phyloP scores from a whole-genome alignment of 768 basidiomycete genomes.

The Mycena vulgaris region DNA sequence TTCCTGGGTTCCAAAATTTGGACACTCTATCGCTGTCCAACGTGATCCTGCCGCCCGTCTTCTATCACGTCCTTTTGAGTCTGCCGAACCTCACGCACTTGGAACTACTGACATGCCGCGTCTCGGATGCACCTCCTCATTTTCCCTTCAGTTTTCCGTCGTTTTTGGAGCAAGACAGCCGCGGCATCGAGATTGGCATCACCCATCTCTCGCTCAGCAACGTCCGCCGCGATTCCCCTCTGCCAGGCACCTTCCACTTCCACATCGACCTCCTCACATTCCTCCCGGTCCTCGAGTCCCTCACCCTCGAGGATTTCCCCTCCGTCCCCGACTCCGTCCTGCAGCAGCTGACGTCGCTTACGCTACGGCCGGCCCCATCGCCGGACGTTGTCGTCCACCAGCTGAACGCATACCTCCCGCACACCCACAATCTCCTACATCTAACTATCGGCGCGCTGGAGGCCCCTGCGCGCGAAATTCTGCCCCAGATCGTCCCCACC shows the following conservation, averaged over 20 bases:
- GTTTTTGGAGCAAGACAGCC: background rate
- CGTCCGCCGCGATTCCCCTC: background rate
- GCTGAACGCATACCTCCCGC: background rate
- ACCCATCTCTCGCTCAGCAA: background rate
- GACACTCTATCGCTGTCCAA: background rate
- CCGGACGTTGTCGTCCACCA: background rate
- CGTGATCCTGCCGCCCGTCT: background rate
- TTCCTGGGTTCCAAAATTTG: background rate
- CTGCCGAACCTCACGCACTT: constrained; percentile 10
- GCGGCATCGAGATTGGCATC: background rate
- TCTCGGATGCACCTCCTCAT: background rate
- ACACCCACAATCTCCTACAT: background rate
- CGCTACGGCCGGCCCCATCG: background rate
- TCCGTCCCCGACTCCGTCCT: background rate
- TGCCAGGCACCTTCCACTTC: too few relatives aligned
- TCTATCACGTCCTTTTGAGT: constrained; percentile 8
- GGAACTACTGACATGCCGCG: background rate
- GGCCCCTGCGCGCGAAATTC: background rate
- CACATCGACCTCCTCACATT: too few relatives aligned
- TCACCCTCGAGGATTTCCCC: background rate
- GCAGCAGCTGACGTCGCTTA: background rate
- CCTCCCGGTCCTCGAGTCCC: background rate
- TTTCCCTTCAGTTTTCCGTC: background rate
- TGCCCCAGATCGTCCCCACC: background rate
- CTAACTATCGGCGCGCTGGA: background rate